A percentile compares a stretch with the other conserved stretches of the same genome.
Evolutionary conservation across 345 rosid species (phyloP).

Genomic region (Eucalyptus erythrocorys): DNA sequence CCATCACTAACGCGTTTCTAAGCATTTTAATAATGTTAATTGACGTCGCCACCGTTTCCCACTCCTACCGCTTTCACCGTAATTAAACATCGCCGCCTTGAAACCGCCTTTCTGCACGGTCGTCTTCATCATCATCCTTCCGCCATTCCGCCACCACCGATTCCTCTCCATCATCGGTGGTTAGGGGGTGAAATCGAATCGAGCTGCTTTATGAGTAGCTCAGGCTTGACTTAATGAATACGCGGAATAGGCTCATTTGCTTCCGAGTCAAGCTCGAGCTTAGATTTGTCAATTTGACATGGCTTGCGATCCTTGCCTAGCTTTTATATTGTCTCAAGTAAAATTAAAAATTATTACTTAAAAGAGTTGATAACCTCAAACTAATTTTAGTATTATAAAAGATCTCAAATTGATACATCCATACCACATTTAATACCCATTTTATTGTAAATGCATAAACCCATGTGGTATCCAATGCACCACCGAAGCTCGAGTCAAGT

Average conservation of each 20-base stretch:
- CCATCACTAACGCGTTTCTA: background rate
- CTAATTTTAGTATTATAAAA: background rate
- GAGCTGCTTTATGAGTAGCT: background rate
- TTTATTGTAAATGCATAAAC: background rate
- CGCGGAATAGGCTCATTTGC: background rate
- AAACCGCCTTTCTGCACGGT: background rate
- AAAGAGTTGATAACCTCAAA: background rate
- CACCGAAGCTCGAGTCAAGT: background rate
- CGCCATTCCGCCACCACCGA: rapidly evolving
- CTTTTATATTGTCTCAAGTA: background rate
- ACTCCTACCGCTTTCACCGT: background rate
- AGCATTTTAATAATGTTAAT: background rate
- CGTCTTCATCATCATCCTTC: background rate
- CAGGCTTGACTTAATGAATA: background rate
- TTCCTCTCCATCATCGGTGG: background rate
- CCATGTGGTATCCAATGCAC: background rate
- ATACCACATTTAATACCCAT: rapidly evolving
- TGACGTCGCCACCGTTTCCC: background rate
- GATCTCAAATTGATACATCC: background rate
- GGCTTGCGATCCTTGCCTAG: rapidly evolving
- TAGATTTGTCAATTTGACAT: background rate
- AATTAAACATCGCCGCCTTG: background rate
- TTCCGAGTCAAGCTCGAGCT: background rate
- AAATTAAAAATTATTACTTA: too few species aligned
- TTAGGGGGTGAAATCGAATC: background rate